Base-by-base conservation (phyloP, 202 grass and related monocot species). In the Eragrostis tef region DNA sequence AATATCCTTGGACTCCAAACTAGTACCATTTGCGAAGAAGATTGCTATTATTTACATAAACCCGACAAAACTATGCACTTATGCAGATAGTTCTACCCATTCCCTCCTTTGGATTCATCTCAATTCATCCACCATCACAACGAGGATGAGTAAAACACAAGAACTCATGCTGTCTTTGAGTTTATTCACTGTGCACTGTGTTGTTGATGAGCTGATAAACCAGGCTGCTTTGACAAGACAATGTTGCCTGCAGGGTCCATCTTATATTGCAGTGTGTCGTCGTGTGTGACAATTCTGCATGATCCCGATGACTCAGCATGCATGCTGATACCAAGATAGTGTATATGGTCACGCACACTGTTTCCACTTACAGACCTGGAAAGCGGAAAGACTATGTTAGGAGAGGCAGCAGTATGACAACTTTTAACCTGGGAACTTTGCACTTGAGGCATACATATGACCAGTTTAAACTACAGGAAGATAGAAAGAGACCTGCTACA, bases 331-430 rank as follows among this genome's bases (percentile, higher is more conserved):
- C 90, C 92, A 47, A 98, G 75, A 82, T 93, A 98, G 20, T 79
- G 44, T 61, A 94, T 24, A 85, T 98, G 92, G 73, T 98, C 95
- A 44, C 86, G 84, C 73, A 93, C 68, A 21, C 95, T 94, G 88
- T 91, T 93, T 86, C 95, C 92, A 57, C 72, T 89, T 50, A 93
- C 95, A 43, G 95, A 98, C 84, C 90, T 98, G 73, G 58, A 31
- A 46, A 67, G 22, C 87, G 70, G 58, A 24, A 50, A 79, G 9
- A 51, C 21, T 15, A 57, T 56, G 16, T 76, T 71, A 61, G 31
- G 31, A 52, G 60, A 50, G 21, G 41, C 17, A 48, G 31, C 48
- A 60, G 31, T 31, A 27, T 71, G 41, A 45, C 1, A 76, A 14
- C 16, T 52, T 56, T 68, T 79, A 46, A 48, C 22, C 74, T 3